Base-by-base conservation (phyloP, 306 rosid genomes). In the Cucurbita ficifolia region DNA sequence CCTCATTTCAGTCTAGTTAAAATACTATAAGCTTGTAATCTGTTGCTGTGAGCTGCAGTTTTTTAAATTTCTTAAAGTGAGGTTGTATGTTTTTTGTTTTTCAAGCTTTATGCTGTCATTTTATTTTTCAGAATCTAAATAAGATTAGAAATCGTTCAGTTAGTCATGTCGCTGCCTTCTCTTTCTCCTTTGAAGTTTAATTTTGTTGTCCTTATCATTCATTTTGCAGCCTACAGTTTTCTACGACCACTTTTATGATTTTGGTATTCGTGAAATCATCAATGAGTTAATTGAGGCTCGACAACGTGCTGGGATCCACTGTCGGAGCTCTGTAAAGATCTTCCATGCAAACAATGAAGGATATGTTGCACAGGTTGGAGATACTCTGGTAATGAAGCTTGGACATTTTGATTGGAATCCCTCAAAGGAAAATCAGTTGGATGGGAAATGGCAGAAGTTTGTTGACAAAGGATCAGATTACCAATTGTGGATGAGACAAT, bases 371-470 rank as follows among this genome's bases (percentile, higher is more conserved):
- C 87, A 81, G 77, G 82, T 89, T 74, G 96, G 90, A 53, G 90
- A 89, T 71, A 77, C 76, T 8, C 76, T 87, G 4, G 96, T 89
- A 18, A 81, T 81, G 86, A 89, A 87, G 87, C 88, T 89, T 4
- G 96, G 96, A 2, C 87, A 89, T 59, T 83, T 87, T 73, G 92
- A 83, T 81, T 89, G 96, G 96, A 83, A 87, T 75, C 96, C 92
- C 49, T 85, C 87, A 0, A 89, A 85, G 86, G 96, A 89, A 81
- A 87, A 87, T 45, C 81, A 77, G 2, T 81, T 89, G 81, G 96
- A 89, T 58, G 96, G 96, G 77, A 89, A 76, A 76, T 89, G 96
- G 96, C 87, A 89, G 62, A 89, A 84, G 82, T 89, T 89, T 79
- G 76, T 87, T 63, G 96, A 89, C 76, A 82, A 79, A 81, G 92